A percentile compares a stretch with the other conserved stretches of the same genome.
Conservation (phyloP, 306 rosid species). For the Fagus sylvatica region DNA sequence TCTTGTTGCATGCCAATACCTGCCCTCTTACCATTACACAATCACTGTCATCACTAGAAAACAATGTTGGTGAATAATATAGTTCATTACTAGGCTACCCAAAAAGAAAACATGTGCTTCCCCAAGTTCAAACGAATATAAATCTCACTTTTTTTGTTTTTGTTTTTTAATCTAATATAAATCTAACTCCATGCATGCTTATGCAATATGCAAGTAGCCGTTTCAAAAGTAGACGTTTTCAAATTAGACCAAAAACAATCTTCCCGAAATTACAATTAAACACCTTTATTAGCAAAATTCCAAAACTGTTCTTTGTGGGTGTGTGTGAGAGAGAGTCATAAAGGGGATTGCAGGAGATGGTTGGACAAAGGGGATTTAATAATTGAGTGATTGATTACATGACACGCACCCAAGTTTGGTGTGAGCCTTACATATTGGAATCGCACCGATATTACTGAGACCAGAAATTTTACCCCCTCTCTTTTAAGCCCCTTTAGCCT, state of each 20-base stretch:
- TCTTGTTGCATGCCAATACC: too few species aligned
- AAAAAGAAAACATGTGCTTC: too few species aligned
- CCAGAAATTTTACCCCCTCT: conserved; percentile 12
- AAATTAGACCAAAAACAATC: neutral
- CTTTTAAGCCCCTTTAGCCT: neutral
- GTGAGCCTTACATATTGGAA: conserved; percentile 42
- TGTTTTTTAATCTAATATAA: too few species aligned
- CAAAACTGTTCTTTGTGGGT: neutral
- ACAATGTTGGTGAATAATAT: too few species aligned
- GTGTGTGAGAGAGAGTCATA: neutral
- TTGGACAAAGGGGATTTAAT: neutral
- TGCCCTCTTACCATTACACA: too few species aligned
- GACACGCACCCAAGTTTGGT: neutral
- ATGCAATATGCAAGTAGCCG: neutral
- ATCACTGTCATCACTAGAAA: too few species aligned
- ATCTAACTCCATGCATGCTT: neutral
- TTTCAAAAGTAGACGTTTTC: neutral
- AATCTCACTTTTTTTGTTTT: too few species aligned
- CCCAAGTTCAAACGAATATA: too few species aligned
- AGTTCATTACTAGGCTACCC: too few species aligned
- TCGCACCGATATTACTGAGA: conserved; percentile 30
- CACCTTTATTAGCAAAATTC: neutral
- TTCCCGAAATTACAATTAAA: neutral
- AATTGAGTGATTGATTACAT: neutral
- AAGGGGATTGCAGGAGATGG: neutral